Conservation (phyloP, 805 yeast genomes). For the Candida ulmi region DNA sequence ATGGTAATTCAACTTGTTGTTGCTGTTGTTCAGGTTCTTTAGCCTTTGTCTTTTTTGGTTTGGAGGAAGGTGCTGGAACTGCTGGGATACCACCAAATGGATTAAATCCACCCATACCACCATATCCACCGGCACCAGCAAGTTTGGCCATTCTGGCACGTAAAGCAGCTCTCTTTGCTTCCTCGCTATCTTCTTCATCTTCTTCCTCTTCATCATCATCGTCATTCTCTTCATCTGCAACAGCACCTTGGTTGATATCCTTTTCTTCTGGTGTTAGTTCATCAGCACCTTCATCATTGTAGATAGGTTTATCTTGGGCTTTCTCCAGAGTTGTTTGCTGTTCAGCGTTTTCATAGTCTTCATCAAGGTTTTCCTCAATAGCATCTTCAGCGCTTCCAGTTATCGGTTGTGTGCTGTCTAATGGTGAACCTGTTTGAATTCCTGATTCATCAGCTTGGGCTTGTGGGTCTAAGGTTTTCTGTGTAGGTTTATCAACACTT, state of each 20-base stretch:
- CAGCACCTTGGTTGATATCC: background rate
- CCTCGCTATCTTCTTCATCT: slow-evolving; percentile 70
- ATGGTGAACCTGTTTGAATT: too few species aligned
- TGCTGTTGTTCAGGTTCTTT: slow-evolving; percentile 10
- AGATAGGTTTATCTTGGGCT: background rate
- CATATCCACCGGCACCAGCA: slow-evolving; percentile 70
- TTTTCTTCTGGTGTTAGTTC: slow-evolving; percentile 12
- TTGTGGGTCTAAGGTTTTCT: too few species aligned
- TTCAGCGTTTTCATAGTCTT: too few species aligned
- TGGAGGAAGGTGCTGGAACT: slow-evolving; percentile 27
- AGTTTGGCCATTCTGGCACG: slow-evolving; percentile 95
- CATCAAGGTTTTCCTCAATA: background rate
- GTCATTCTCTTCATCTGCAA: slow-evolving; percentile 25
- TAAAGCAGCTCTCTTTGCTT: slow-evolving; percentile 64
- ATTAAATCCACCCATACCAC: slow-evolving; percentile 28
- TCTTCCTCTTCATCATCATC: slow-evolving; percentile 46
- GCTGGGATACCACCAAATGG: slow-evolving; percentile 34
- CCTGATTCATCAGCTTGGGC: background rate
- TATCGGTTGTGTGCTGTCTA: too few species aligned
- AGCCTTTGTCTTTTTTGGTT: slow-evolving; percentile 20
- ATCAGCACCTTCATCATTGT: slow-evolving; percentile 7
- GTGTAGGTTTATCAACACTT: too few species aligned
- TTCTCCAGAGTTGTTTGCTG: too few species aligned
- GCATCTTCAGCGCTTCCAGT: background rate
- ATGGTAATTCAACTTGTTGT: slow-evolving; percentile 11